Conservation (phyloP, 2,329 filamentous ascomycete species). For the Chaetomium olivaceum region DNA sequence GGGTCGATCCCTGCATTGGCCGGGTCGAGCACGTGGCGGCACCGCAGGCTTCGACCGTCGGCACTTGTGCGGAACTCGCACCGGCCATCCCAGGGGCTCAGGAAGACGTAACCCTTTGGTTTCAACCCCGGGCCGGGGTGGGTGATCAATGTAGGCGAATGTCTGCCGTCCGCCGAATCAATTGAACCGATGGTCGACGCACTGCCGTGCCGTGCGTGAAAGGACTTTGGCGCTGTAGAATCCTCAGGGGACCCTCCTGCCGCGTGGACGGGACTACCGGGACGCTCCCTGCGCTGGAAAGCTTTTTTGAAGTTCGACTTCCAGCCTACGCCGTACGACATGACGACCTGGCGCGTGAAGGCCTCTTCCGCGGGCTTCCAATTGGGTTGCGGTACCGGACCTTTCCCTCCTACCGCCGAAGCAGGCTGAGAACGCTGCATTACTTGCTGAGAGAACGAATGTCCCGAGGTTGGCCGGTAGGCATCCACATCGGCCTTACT, state of each 20-base stretch:
- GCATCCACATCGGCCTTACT: constrained; percentile 41
- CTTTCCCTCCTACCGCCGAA: background rate
- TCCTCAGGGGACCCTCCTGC: constrained; percentile 20
- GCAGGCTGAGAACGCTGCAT: constrained; percentile 4
- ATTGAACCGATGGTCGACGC: constrained; percentile 40
- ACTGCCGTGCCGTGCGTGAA: constrained; percentile 39
- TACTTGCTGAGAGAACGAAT: constrained; percentile 24
- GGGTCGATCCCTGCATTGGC: constrained; percentile 46
- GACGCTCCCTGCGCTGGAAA: constrained; percentile 42
- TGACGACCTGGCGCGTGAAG: constrained; percentile 58
- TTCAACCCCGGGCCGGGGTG: constrained; percentile 51
- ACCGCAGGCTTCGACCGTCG: constrained; percentile 72
- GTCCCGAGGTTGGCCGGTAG: constrained; percentile 21
- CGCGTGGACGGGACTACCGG: constrained; percentile 30
- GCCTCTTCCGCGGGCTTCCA: constrained; percentile 34
- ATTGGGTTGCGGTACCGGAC: background rate
- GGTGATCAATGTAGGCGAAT: constrained; percentile 37
- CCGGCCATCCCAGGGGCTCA: constrained; percentile 80
- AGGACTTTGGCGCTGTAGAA: constrained; percentile 30
- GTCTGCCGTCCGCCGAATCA: constrained; percentile 31
- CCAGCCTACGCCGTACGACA: constrained; percentile 57
- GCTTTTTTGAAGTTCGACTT: constrained; percentile 49
- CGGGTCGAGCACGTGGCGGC: constrained; percentile 67
- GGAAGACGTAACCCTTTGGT: constrained; percentile 72
- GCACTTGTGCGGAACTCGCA: constrained; percentile 83